These are phyloP conservation scores for Nicotiana otophora DNA, from an alignment of 257 asterid species.

Conservation along the genomic window DNA sequence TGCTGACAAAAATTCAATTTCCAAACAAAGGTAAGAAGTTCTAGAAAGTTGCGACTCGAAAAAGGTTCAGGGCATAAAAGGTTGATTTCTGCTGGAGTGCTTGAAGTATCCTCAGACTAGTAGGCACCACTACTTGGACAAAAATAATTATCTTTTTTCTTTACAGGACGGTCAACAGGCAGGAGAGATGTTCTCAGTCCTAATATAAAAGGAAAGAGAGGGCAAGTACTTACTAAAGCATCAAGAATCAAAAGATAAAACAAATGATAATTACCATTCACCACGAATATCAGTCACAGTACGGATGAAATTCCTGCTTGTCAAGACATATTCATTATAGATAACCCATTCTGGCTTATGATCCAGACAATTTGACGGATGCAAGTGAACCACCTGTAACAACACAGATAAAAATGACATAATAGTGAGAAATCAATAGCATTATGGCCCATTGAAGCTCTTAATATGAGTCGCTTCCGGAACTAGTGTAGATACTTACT, in stretches of 20 bases:
- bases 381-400: slow-evolving; percentile 78
- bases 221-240: not conserved
- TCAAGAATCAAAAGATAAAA: not conserved
- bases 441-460: not conserved
- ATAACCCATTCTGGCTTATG: slow-evolving; percentile 99
- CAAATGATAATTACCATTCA: slow-evolving; percentile 59
- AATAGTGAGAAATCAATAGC: not conserved
- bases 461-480: not conserved
- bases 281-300: slow-evolving; percentile 93
- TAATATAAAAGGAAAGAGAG: not conserved
- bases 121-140: not conserved
- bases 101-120: not conserved
- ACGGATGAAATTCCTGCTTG: slow-evolving; percentile 91
- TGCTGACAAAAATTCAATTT: not conserved
- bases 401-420: not conserved
- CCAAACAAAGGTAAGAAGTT: not conserved
- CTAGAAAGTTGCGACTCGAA: not conserved
- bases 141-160: not conserved
- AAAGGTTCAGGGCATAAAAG: not conserved
- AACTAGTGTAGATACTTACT: slow-evolving; percentile 28
- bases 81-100: not conserved
- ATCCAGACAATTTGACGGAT: slow-evolving; percentile 93
- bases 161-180: not conserved
- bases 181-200: not conserved
- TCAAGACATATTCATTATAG: slow-evolving; percentile 80